phyloP scores from a whole-genome alignment of 495 filamentous ascomycete genomes.

The Neurospora sp. region DNA sequence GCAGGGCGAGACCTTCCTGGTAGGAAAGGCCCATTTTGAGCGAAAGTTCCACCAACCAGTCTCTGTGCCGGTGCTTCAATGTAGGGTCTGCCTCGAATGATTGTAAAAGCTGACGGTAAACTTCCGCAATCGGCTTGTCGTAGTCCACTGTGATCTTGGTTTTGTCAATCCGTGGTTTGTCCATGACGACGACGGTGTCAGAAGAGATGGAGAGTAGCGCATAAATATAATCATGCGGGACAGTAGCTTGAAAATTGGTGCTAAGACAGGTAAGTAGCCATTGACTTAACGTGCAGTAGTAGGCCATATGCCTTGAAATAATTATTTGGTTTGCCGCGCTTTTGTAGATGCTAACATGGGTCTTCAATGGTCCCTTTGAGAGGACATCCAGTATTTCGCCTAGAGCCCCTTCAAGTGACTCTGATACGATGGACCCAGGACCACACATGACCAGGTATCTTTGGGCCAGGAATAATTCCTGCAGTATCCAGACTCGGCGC shows the following conservation, averaged over 20 bases:
- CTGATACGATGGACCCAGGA: background rate
- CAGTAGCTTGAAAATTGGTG: background rate
- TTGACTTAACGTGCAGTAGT: background rate
- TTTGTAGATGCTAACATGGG: background rate
- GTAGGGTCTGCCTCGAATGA: background rate
- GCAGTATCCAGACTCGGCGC: background rate
- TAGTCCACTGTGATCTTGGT: background rate
- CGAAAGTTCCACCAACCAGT: background rate
- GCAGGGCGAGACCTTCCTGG: background rate
- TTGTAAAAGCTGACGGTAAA: background rate
- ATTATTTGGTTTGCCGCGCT: background rate
- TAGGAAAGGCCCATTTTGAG: background rate
- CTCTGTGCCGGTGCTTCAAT: fast-evolving
- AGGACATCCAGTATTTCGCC: too few relatives aligned
- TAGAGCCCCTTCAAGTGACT: background rate
- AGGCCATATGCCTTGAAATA: fast-evolving
- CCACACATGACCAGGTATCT: background rate
- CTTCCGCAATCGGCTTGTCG: background rate
- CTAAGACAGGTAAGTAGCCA: background rate
- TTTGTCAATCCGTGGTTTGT: background rate
- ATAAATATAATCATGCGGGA: background rate
- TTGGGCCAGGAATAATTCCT: background rate
- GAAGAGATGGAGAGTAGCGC: background rate
- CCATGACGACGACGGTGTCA: background rate
- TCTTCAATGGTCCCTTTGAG: too few relatives aligned